Percentiles rank a stretch among this genome's conserved stretches.
Evolutionary conservation across 2,329 filamentous ascomycete genomes (phyloP).

Genomic region (Ilyonectria robusta): DNA sequence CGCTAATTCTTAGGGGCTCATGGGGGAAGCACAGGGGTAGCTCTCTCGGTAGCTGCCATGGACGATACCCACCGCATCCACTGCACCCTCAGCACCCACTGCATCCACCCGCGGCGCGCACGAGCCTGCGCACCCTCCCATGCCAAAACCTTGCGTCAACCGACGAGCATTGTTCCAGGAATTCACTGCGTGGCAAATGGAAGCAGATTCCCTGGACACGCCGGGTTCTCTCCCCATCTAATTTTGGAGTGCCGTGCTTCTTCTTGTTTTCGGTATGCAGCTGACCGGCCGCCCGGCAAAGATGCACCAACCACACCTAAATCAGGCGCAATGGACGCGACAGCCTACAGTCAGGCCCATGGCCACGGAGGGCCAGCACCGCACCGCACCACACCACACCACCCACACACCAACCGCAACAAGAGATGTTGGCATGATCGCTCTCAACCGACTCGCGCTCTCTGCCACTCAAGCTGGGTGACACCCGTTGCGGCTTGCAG

Average conservation of each 20-base stretch:
- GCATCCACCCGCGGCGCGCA: conserved; percentile 29
- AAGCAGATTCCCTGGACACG: conserved; percentile 23
- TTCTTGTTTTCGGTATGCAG: conserved; percentile 37
- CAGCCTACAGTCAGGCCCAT: conserved; percentile 1
- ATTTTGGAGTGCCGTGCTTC: conserved; percentile 38
- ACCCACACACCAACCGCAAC: conserved; percentile 11
- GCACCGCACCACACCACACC: conserved; percentile 5
- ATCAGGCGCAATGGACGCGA: conserved; percentile 11
- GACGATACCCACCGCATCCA: conserved; percentile 7
- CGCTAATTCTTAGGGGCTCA: conserved; percentile 37
- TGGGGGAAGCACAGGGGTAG: conserved; percentile 44
- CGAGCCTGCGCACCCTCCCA: conserved; percentile 11
- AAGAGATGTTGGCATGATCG: conserved; percentile 8
- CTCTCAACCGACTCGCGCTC: conserved; percentile 10
- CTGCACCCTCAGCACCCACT: conserved; percentile 10
- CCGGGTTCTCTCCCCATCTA: conserved; percentile 34
- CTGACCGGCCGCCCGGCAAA: conserved; percentile 37
- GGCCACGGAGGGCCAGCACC: conserved; percentile 5
- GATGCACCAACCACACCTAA: conserved; percentile 29
- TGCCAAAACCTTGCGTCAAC: conserved; percentile 18
- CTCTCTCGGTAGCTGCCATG: conserved; percentile 37
- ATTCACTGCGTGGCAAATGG: conserved; percentile 30
- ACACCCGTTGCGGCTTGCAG: conserved; percentile 41
- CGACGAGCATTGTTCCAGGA: conserved; percentile 22
- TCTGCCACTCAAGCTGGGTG: conserved; percentile 23